Evolutionary conservation across 2,329 filamentous ascomycete genomes (phyloP), one percentile per base, ranked within the genome.

Genomic region (Cladobotryum protrusum): DNA sequence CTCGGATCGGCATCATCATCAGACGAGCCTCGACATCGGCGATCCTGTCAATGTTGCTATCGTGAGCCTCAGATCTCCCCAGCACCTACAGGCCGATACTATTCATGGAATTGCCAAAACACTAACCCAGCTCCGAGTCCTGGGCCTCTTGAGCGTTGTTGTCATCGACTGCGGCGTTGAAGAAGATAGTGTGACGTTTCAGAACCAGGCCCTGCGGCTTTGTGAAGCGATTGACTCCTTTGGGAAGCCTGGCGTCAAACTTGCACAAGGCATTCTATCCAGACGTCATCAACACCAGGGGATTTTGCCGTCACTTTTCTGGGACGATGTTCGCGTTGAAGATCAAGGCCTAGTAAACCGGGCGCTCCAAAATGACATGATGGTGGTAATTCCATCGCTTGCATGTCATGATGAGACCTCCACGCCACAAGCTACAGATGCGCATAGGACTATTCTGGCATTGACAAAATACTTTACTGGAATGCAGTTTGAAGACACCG

Each of bases 61-160:
- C 50, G 83, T 96, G 56, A 96, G 95, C 68, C 75, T 99, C 48
- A 81, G 86, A 47, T 78, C 80, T 40, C 85, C 89, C 0, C 85
- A 95, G 59, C 68, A 75, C 2, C 76, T 95, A 43, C 78, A 87
- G 59, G 79, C 90, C 52, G 69, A 73, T 2, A 87, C 82, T 0
- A 64, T 97, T 11, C 69, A 78, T 42, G 91, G 89, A 1, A 82
- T 97, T 51, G 89, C 86, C 5, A 83, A 85, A 63, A 97, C 93
- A 0, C 70, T 99, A 37, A 84, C 85, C 29, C 92, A 96, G 65
- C 81, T 99, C 45, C 81, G 83, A 36, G 83, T 85, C 47, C 77
- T 99, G 13, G 92, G 93, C 3, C 78, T 99, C 57, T 76, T 82
- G 45, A 90, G 89, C 53, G 82, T 91, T 17, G 80, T 99, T 0